phyloP scores from a whole-genome alignment of 768 basidiomycete genomes.

The Auricularia sp. region DNA sequence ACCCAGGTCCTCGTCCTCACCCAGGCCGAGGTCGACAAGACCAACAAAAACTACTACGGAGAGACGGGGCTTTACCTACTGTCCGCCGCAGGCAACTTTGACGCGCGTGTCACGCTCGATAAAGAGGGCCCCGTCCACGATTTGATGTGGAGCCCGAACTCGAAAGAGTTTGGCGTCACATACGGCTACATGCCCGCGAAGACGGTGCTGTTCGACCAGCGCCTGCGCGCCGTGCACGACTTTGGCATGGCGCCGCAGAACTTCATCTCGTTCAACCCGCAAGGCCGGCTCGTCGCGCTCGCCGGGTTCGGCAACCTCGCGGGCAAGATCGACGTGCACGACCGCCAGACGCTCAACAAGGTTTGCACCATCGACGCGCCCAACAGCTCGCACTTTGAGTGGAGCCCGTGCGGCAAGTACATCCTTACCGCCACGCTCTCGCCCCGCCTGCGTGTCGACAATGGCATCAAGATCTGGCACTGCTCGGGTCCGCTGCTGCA shows the following conservation, averaged over 20 bases:
- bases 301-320: conserved; percentile 97
- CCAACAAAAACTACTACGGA: conserved; percentile 96
- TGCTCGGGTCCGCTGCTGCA: conserved; percentile 83
- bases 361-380: conserved; percentile 75
- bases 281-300: conserved; percentile 74
- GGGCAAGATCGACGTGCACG: conserved; percentile 86
- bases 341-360: conserved; percentile 76
- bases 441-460: conserved; percentile 91
- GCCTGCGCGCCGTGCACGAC: conserved; percentile 78
- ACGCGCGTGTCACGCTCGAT: conserved; percentile 78
- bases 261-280: conserved; percentile 90
- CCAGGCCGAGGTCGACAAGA: conserved; percentile 93
- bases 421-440: conserved; percentile 93
- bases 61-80: conserved; percentile 93
- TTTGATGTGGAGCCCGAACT: conserved; percentile 91
- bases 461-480: conserved; percentile 94
- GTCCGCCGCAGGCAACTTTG: conserved; percentile 86
- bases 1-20: conserved; percentile 87
- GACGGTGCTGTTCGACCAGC: conserved; percentile 81
- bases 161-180: conserved; percentile 91
- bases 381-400: conserved; percentile 89
- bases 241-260: conserved; percentile 87
- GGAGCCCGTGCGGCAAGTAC: conserved; percentile 89
- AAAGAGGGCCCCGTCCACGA: conserved; percentile 98
- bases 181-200: conserved; percentile 99